Percentiles rank a stretch among this genome's conserved stretches.
These are phyloP conservation scores for Aureobasidium sp. DNA, from an alignment of 2,329 filamentous ascomycete species.

Conservation along the genomic window DNA sequence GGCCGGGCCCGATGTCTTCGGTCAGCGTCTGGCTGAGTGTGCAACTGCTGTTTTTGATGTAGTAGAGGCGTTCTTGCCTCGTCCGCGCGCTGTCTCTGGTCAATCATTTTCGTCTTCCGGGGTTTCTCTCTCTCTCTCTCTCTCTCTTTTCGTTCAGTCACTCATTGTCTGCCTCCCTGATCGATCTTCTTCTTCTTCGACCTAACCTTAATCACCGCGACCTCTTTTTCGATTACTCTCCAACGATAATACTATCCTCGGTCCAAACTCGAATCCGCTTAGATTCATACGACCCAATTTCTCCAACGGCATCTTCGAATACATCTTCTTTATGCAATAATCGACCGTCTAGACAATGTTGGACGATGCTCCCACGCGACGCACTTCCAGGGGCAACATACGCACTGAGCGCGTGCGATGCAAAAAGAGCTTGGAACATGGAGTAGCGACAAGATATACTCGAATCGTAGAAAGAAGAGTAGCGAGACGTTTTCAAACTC, in stretches of 20 bases:
- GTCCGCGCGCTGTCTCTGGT: neutral
- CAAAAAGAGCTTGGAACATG: neutral
- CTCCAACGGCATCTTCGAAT: slow-evolving; percentile 9
- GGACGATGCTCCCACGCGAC: neutral
- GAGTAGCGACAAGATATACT: neutral
- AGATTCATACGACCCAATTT: slow-evolving; percentile 4
- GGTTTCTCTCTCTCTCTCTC: neutral
- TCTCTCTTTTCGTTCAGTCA: neutral
- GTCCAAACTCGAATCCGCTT: neutral
- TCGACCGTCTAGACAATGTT: slow-evolving; percentile 8
- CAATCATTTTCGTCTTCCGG: neutral
- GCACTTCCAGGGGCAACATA: neutral
- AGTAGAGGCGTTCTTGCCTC: slow-evolving; percentile 4
- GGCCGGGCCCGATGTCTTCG: slow-evolving; percentile 3
- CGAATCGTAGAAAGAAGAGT: neutral
- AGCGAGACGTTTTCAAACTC: neutral
- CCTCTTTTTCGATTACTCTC: neutral
- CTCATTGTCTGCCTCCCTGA: slow-evolving; percentile 2
- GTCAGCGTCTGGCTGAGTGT: slow-evolving; percentile 1
- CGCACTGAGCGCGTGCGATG: neutral
- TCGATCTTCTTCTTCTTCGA: slow-evolving; percentile 2
- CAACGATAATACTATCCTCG: slow-evolving; percentile 5
- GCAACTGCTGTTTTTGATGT: slow-evolving; percentile 6
- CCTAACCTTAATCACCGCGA: slow-evolving; percentile 6
- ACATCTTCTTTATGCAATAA: slow-evolving; percentile 14